phyloP scores from a whole-genome alignment of 2,329 filamentous ascomycete species.

The Thelonectria olida region DNA sequence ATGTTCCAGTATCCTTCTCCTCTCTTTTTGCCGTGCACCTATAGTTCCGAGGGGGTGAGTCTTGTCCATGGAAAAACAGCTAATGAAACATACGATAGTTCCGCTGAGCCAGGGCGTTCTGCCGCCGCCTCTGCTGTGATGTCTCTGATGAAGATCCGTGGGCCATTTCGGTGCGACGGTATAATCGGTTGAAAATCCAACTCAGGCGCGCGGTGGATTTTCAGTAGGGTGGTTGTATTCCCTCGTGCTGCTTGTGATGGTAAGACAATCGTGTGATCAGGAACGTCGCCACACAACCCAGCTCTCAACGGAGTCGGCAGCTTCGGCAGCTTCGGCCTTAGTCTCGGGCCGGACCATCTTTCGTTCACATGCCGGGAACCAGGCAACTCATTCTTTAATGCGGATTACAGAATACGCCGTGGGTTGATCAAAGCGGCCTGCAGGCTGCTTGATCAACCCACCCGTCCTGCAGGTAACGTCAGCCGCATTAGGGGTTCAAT shows the following conservation, averaged over 20 bases:
- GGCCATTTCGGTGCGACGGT: background rate
- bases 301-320: background rate
- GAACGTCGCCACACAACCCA: background rate
- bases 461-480: slow-evolving; percentile 7
- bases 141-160: background rate
- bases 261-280: background rate
- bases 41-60: background rate
- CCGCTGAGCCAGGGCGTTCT: slow-evolving; percentile 7
- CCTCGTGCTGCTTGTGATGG: background rate
- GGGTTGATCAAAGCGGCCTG: background rate
- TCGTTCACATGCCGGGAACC: background rate
- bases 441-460: slow-evolving; percentile 1
- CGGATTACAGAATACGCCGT: background rate
- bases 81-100: slow-evolving; percentile 9
- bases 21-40: slow-evolving; percentile 6
- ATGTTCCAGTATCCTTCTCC: background rate
- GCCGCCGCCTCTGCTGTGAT: background rate
- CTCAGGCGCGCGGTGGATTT: background rate
- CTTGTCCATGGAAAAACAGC: background rate
- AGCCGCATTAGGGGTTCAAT: slow-evolving; percentile 6
- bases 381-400: no score
- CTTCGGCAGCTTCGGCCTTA: background rate
- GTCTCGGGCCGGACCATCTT: background rate
- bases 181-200: background rate
- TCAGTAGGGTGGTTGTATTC: background rate